Evolutionary conservation across 2,329 filamentous ascomycete species (phyloP).

Genomic region (Penicillium sp.): DNA sequence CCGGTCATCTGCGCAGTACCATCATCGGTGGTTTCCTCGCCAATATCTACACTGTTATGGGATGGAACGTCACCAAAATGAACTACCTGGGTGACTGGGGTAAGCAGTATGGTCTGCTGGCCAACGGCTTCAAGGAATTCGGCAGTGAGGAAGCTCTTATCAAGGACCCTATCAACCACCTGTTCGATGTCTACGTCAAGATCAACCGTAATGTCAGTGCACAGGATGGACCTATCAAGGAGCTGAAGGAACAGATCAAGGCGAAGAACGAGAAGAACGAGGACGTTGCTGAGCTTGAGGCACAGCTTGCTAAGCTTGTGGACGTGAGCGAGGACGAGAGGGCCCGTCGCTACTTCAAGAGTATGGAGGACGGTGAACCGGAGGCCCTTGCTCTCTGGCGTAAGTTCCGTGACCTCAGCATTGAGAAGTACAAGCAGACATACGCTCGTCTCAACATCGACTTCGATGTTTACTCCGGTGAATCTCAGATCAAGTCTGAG

Average conservation of each 20-base stretch:
- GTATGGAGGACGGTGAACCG: constrained; percentile 63
- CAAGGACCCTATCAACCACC: constrained; percentile 63
- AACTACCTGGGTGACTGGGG: constrained; percentile 70
- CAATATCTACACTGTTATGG: constrained; percentile 61
- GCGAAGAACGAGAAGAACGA: constrained; percentile 50
- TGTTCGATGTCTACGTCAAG: constrained; percentile 67
- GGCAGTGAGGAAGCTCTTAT: constrained; percentile 60
- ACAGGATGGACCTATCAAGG: constrained; percentile 59
- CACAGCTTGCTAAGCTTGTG: constrained; percentile 50
- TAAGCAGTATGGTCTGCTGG: constrained; percentile 65
- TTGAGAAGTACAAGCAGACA: constrained; percentile 63
- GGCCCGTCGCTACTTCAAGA: constrained; percentile 65
- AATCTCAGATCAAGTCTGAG: constrained; percentile 64
- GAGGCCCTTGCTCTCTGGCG: constrained; percentile 62
- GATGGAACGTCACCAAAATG: constrained; percentile 63
- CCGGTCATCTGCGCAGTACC: constrained; percentile 64
- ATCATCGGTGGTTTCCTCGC: constrained; percentile 67
- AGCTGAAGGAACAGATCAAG: constrained; percentile 52
- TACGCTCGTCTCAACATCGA: constrained; percentile 65
- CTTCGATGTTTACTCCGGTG: constrained; percentile 67
- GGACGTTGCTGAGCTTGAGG: constrained; percentile 50
- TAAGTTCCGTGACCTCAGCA: constrained; percentile 63
- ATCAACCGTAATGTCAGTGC: constrained; percentile 58
- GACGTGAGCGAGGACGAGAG: constrained; percentile 60
- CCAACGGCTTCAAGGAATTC: constrained; percentile 62